phyloP scores from a whole-genome alignment of 192 early-diverging fungal species.

The Dissophora ornata region DNA sequence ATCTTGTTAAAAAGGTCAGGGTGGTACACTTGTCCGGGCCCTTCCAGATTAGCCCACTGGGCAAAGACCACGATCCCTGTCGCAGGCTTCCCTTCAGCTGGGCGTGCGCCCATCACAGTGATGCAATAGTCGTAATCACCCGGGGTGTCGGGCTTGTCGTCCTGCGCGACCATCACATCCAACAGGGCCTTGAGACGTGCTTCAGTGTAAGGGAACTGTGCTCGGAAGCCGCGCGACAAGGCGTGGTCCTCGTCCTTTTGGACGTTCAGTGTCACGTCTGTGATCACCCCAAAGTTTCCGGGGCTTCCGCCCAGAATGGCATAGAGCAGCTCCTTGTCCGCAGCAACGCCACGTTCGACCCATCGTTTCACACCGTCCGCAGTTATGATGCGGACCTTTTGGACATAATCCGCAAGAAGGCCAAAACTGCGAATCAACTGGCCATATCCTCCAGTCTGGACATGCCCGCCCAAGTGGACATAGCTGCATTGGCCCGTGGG shows the following conservation, averaged over 20 bases:
- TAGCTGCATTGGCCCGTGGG: constrained; percentile 35
- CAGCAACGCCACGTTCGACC: constrained; percentile 4
- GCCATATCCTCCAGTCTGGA: constrained; percentile 53
- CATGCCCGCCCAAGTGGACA: constrained; percentile 45
- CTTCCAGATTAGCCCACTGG: constrained; percentile 45
- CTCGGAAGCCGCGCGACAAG: constrained; percentile 33
- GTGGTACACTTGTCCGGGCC: constrained; percentile 15
- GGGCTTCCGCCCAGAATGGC: constrained; percentile 50
- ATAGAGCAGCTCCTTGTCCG: constrained; percentile 36
- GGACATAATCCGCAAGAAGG: constrained; percentile 52
- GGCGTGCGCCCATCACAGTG: constrained; percentile 11
- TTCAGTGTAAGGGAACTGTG: not conserved
- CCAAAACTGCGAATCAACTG: constrained; percentile 44
- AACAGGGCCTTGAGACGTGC: constrained; percentile 31
- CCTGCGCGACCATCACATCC: constrained; percentile 33
- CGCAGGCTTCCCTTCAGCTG: not conserved
- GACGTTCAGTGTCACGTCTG: constrained; percentile 29
- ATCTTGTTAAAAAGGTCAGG: constrained; percentile 10
- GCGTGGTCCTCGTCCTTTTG: constrained; percentile 36
- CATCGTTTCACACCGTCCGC: constrained; percentile 21
- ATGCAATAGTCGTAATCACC: constrained; percentile 42
- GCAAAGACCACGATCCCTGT: constrained; percentile 30
- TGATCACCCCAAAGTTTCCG: constrained; percentile 56
- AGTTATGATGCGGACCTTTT: constrained; percentile 52
- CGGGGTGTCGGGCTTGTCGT: not conserved